These are phyloP conservation scores for Xerocomellus intermedius DNA, from an alignment of 768 basidiomycete genomes.

Conservation along the genomic window DNA sequence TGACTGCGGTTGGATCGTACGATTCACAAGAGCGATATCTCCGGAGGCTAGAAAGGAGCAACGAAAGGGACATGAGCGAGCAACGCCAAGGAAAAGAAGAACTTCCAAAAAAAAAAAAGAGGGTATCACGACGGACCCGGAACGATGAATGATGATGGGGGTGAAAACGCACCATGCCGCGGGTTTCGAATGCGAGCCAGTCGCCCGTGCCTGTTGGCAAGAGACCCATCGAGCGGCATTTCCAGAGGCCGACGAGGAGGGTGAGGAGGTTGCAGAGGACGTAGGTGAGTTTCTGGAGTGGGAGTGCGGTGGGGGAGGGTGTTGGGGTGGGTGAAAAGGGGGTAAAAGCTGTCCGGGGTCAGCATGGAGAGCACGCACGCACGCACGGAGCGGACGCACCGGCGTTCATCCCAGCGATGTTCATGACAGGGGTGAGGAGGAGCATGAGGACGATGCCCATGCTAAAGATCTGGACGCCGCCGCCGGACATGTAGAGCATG, in stretches of 20 bases:
- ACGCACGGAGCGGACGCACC: slow-evolving; percentile 45
- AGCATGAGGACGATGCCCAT: slow-evolving; percentile 97
- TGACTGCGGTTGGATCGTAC: background rate
- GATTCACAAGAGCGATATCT: slow-evolving; percentile 39
- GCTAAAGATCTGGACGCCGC: slow-evolving; percentile 94
- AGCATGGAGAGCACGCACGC: background rate
- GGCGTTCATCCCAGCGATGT: slow-evolving; percentile 71
- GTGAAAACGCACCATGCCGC: slow-evolving; percentile 51
- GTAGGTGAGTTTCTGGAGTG: slow-evolving; percentile 69
- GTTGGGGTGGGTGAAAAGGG: slow-evolving; percentile 56
- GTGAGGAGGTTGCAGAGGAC: slow-evolving; percentile 74
- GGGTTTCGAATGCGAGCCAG: slow-evolving; percentile 91
- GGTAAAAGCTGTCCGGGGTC: slow-evolving; percentile 55
- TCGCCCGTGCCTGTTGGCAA: slow-evolving; percentile 89
- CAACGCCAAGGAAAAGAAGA: background rate
- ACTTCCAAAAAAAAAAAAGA: background rate
- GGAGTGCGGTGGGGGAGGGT: slow-evolving; percentile 48
- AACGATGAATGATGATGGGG: no score
- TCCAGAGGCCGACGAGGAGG: slow-evolving; percentile 84
- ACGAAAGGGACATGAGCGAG: background rate
- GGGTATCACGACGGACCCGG: background rate
- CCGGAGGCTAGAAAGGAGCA: slow-evolving; percentile 37
- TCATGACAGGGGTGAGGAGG: slow-evolving; percentile 82
- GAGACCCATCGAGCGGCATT: slow-evolving; percentile 90
- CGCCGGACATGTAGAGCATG: slow-evolving; percentile 98